Evolutionary conservation across 2,329 filamentous ascomycete species (phyloP).

Genomic region (Fragosphaeria purpurea): DNA sequence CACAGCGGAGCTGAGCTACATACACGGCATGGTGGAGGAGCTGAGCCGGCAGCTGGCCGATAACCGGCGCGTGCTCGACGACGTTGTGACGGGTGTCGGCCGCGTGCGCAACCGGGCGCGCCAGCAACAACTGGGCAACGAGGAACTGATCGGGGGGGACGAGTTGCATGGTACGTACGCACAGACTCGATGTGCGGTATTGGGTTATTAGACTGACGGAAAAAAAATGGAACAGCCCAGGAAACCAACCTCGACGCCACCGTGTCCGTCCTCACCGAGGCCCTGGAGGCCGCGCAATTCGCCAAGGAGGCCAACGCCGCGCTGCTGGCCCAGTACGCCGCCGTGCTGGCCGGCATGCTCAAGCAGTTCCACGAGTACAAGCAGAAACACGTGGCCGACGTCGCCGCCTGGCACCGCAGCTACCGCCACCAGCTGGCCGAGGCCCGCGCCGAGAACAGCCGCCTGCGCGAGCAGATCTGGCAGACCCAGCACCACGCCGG

Average conservation of each 20-base stretch:
- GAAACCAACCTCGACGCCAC: constrained; percentile 42
- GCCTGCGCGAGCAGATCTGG: constrained; percentile 55
- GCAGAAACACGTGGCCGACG: constrained; percentile 50
- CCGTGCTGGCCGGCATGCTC: constrained; percentile 46
- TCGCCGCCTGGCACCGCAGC: constrained; percentile 54
- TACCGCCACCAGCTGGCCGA: constrained; percentile 57
- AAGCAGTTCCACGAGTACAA: constrained; percentile 59
- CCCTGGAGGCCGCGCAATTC: constrained; percentile 51
- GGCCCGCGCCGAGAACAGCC: constrained; percentile 53
- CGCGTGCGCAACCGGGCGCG: constrained; percentile 48
- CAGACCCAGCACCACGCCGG: constrained; percentile 54
- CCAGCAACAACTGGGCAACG: constrained; percentile 42
- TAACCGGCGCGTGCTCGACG: constrained; percentile 50
- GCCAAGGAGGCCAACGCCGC: constrained; percentile 51
- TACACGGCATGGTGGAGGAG: constrained; percentile 59
- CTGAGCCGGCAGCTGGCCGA: constrained; percentile 53
- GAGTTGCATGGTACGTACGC: constrained; percentile 41
- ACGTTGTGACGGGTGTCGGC: constrained; percentile 54
- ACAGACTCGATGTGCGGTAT: too few relatives aligned
- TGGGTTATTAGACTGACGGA: background rate
- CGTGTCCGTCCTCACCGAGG: constrained; percentile 50
- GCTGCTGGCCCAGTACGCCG: constrained; percentile 48
- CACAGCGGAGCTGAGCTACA: constrained; percentile 58
- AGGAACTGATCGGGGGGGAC: constrained; percentile 46
- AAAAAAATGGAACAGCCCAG: constrained; percentile 32